Conservation (phyloP, 805 yeast species). For the Ogataea haglerorum region DNA sequence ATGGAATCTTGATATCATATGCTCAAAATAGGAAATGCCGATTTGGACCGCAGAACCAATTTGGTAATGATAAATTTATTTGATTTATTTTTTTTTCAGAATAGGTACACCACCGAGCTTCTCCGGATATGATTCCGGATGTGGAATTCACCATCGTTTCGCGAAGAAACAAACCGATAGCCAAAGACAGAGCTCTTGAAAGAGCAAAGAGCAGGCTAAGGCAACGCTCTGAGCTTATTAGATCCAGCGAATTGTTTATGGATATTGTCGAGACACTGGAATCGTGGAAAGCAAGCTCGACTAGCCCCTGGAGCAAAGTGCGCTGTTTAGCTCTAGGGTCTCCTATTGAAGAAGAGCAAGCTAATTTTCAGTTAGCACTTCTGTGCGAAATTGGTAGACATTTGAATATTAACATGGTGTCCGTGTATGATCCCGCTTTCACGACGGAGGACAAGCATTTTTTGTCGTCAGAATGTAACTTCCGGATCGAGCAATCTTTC, state of each 20-base stretch:
- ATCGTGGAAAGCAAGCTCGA: neutral
- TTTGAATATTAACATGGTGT: constrained; percentile 14
- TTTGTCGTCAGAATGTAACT: constrained; percentile 13
- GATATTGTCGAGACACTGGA: neutral
- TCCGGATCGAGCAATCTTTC: constrained; percentile 15
- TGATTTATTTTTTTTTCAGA: neutral
- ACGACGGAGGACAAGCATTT: constrained; percentile 21
- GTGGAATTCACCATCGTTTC: constrained; percentile 2
- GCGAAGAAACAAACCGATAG: neutral
- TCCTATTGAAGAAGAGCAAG: constrained; percentile 19
- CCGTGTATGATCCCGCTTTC: constrained; percentile 34
- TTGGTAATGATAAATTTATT: neutral
- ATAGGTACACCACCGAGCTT: constrained; percentile 2
- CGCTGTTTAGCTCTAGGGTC: constrained; percentile 34
- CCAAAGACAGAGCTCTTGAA: neutral
- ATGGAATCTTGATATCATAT: no score
- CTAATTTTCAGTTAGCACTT: constrained; percentile 30
- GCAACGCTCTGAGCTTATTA: neutral
- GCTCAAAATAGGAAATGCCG: constrained; percentile 1
- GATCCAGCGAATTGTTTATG: neutral
- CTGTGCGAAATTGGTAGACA: constrained; percentile 16
- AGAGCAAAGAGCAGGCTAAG: neutral
- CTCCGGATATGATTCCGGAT: constrained; percentile 1
- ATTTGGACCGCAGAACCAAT: neutral
- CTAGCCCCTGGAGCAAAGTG: constrained; percentile 1